phyloP scores from a whole-genome alignment of 139 green algal genomes.

The Tetradesmus obliquus region DNA sequence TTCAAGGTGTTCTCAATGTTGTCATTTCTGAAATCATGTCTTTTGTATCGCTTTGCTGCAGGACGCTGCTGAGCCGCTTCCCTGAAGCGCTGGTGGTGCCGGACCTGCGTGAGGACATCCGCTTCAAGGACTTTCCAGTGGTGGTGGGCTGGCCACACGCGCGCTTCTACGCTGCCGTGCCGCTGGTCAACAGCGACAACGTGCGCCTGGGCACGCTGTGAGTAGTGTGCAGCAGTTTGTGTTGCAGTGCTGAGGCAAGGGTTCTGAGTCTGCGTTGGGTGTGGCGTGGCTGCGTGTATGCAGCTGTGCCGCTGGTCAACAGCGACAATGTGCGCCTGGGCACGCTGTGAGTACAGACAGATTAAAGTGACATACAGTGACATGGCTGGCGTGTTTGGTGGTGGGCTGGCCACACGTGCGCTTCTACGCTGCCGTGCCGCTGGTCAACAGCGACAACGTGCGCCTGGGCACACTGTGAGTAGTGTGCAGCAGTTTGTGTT shows the following conservation, averaged over 20 bases:
- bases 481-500: neutral
- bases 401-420: slow-evolving; percentile 30
- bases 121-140: slow-evolving; percentile 46
- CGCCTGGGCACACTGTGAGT: slow-evolving; percentile 48
- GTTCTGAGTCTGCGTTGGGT: too few species aligned
- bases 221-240: neutral
- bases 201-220: slow-evolving; percentile 43
- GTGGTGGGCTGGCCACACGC: slow-evolving; percentile 36
- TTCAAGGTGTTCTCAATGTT: slow-evolving; percentile 39
- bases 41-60: neutral
- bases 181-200: slow-evolving; percentile 17
- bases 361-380: too few species aligned
- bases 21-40: too few species aligned
- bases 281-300: slow-evolving; percentile 19
- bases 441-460: slow-evolving; percentile 7
- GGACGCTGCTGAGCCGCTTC: slow-evolving; percentile 47
- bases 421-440: slow-evolving; percentile 43
- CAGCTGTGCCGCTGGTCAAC: slow-evolving; percentile 27
- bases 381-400: neutral
- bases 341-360: slow-evolving; percentile 35
- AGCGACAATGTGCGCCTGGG: slow-evolving; percentile 11
- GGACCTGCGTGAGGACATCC: slow-evolving; percentile 38
- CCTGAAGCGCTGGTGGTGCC: slow-evolving; percentile 45
- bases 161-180: slow-evolving; percentile 44
- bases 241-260: too few species aligned